phyloP scores from a whole-genome alignment of 768 basidiomycete species.

The Rubroboletus pulcherrimus region DNA sequence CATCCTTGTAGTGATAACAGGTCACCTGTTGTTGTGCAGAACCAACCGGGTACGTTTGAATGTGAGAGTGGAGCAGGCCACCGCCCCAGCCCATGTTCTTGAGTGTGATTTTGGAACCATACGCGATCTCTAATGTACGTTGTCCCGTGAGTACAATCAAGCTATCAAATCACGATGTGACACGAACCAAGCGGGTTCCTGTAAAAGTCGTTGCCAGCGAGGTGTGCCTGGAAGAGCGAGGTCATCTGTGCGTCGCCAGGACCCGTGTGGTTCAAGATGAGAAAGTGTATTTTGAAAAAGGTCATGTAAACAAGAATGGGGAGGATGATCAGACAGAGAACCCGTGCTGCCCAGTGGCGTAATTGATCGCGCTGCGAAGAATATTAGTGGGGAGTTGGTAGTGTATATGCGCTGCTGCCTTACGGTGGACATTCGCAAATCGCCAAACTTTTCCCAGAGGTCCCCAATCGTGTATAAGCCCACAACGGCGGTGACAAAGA shows the following conservation, averaged over 20 bases:
- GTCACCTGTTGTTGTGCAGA: conserved; percentile 95
- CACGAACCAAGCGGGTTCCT: conserved; percentile 77
- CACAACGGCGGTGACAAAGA: conserved; percentile 92
- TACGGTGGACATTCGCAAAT: conserved; percentile 86
- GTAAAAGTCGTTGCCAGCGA: conserved; percentile 92
- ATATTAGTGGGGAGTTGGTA: conserved; percentile 10
- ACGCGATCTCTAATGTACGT: conserved; percentile 64
- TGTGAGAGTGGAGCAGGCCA: conserved; percentile 92
- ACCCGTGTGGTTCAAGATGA: conserved; percentile 90
- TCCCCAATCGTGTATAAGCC: conserved; percentile 97
- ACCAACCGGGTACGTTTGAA: conserved; percentile 91
- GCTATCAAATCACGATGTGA: background rate
- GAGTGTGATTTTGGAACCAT: conserved; percentile 85
- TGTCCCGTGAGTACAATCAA: background rate
- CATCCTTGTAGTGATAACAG: conserved; percentile 99
- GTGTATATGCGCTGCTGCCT: conserved; percentile 29
- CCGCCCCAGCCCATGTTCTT: conserved; percentile 99
- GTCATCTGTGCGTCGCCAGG: conserved; percentile 99
- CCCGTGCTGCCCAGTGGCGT: conserved; percentile 86
- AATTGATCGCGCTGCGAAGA: conserved; percentile 71
- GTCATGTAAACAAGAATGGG: conserved; percentile 92
- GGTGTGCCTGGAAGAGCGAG: conserved; percentile 95
- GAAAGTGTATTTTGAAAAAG: conserved; percentile 94
- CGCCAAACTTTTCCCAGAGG: conserved; percentile 97
- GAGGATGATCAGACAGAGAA: conserved; percentile 80